These are phyloP conservation scores for Malassezia cuniculi DNA, from an alignment of 1,284 basidiomycete species.

Conservation along the genomic window DNA sequence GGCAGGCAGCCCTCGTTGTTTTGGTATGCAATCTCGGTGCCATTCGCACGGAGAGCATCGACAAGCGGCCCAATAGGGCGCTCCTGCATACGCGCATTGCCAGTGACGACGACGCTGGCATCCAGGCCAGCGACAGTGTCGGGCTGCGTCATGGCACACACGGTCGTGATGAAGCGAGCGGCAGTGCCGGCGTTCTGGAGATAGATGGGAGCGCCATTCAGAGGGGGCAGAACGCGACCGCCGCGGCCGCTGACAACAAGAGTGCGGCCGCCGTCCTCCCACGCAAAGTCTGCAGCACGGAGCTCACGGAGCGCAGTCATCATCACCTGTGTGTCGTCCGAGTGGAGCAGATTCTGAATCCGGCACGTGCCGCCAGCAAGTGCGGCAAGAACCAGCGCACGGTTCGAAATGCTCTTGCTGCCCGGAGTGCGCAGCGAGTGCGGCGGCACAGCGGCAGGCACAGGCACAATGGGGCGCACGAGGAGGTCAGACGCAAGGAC, in stretches of 20 bases:
- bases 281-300: conserved; percentile 71
- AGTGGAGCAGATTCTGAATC: conserved; percentile 80
- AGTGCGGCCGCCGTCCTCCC: conserved; percentile 87
- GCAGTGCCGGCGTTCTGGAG: conserved; percentile 96
- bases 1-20: conserved; percentile 76
- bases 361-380: conserved; percentile 76
- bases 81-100: conserved; percentile 97
- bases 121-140: conserved; percentile 15
- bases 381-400: conserved; percentile 83
- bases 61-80: conserved; percentile 88
- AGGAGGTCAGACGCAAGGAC: conserved; percentile 55
- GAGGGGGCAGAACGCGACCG: conserved; percentile 53
- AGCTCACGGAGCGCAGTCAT: conserved; percentile 69
- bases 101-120: conserved; percentile 60
- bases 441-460: conserved; percentile 18
- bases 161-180: conserved; percentile 89
- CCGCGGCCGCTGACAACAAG: conserved; percentile 78
- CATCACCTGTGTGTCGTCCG: conserved; percentile 98
- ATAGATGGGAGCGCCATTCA: conserved; percentile 68
- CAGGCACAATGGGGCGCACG: conserved; percentile 18
- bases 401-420: conserved; percentile 92
- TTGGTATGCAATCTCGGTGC: conserved; percentile 63
- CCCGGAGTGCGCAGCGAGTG: conserved; percentile 84
- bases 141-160: conserved; percentile 59
- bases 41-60: conserved; percentile 71